Evolutionary conservation across 306 rosid species (phyloP).

Genomic region (Lagenaria siceraria): DNA sequence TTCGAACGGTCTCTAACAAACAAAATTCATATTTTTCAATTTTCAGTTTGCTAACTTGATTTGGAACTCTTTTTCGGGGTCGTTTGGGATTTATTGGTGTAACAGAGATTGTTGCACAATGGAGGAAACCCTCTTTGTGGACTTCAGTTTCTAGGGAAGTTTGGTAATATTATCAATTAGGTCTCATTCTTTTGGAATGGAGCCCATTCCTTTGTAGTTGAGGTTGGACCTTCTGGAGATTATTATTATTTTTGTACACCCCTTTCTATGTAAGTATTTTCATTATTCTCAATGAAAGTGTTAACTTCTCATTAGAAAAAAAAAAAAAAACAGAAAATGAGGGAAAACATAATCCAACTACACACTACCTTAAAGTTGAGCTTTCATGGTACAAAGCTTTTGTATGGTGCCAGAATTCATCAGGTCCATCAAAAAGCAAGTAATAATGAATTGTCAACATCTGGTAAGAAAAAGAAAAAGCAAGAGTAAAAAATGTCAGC

Average conservation of each 20-base stretch:
- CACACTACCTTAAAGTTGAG: slow-evolving; percentile 60
- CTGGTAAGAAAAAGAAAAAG: slow-evolving; percentile 25
- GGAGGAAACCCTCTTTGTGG: too few species aligned
- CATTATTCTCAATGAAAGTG: neutral
- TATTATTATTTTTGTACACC: too few species aligned
- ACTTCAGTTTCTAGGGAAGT: too few species aligned
- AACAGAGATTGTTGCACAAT: too few species aligned
- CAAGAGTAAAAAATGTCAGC: slow-evolving; percentile 7
- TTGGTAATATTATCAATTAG: too few species aligned
- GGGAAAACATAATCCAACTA: neutral
- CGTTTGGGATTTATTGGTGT: too few species aligned
- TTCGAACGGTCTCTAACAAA: neutral
- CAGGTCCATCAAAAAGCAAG: slow-evolving; percentile 76
- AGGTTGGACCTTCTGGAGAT: too few species aligned
- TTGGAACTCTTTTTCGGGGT: too few species aligned
- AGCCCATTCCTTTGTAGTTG: too few species aligned
- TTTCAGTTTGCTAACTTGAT: too few species aligned
- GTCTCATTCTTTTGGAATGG: too few species aligned
- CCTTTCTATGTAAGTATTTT: too few species aligned
- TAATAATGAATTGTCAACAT: slow-evolving; percentile 90
- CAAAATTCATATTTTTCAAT: neutral
- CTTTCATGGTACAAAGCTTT: slow-evolving; percentile 49
- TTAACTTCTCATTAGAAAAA: neutral
- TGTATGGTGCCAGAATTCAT: slow-evolving; percentile 71
- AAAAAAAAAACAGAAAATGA: neutral